Percentiles rank a stretch among this genome's conserved stretches.
Evolutionary conservation across 2,329 filamentous ascomycete genomes (phyloP).

Genomic region (Tolypocladium nubicola): DNA sequence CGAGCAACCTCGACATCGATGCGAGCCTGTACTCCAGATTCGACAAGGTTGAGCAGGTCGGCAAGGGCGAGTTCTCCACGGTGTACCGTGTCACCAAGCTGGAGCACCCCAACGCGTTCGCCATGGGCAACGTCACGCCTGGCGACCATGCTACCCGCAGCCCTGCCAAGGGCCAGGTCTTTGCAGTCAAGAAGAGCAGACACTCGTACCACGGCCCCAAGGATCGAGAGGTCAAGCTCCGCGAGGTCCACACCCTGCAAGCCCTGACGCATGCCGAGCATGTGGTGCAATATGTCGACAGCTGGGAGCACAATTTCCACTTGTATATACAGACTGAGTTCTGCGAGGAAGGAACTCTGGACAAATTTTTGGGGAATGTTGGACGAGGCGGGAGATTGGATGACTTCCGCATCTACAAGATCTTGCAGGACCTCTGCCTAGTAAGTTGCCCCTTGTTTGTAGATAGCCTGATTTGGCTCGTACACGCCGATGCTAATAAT

Average conservation of each 20-base stretch:
- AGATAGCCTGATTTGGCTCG: too few species aligned
- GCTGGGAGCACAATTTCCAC: constrained; percentile 77
- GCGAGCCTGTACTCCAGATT: constrained; percentile 65
- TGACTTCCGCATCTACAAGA: constrained; percentile 98
- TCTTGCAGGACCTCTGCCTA: constrained; percentile 73
- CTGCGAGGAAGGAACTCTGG: constrained; percentile 87
- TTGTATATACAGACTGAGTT: constrained; percentile 97
- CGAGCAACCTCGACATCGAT: constrained; percentile 62
- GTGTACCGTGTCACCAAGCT: constrained; percentile 66
- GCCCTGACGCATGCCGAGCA: constrained; percentile 74
- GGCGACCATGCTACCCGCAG: constrained; percentile 37
- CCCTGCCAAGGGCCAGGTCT: constrained; percentile 51
- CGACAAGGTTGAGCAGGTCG: constrained; percentile 67
- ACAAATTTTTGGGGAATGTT: constrained; percentile 72
- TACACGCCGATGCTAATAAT: constrained; percentile 3
- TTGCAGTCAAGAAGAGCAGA: constrained; percentile 89
- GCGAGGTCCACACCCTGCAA: constrained; percentile 72
- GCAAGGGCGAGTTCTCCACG: constrained; percentile 85
- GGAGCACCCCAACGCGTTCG: constrained; percentile 20
- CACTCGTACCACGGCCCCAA: constrained; percentile 66
- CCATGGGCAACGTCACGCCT: constrained; percentile 34
- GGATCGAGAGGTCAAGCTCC: constrained; percentile 74
- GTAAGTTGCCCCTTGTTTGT: constrained; percentile 39
- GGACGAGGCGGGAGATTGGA: constrained; percentile 81
- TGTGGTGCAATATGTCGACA: constrained; percentile 71